A percentile compares a stretch with the other conserved stretches of the same genome.
Conservation (phyloP, 1,284 basidiomycete genomes). For the Caloboletus inedulis region DNA sequence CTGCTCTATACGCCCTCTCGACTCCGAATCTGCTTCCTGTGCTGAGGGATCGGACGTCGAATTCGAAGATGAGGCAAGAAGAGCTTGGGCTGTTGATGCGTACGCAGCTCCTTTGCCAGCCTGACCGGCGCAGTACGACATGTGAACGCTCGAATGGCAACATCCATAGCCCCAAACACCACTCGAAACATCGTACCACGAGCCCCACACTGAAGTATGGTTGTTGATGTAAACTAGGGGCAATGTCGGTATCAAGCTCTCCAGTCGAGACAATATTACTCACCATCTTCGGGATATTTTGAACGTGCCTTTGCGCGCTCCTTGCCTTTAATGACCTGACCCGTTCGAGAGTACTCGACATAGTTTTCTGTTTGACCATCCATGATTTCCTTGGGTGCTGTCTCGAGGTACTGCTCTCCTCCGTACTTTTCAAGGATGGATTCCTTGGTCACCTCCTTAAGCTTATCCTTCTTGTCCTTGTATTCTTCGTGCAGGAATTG, state of each 20-base stretch:
- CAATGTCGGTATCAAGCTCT: conserved; percentile 5
- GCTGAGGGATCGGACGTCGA: conserved; percentile 24
- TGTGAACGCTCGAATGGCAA: conserved; percentile 84
- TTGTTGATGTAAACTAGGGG: conserved; percentile 84
- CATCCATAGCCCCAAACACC: conserved; percentile 92
- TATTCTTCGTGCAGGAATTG: conserved; percentile 90
- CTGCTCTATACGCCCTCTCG: conserved; percentile 50
- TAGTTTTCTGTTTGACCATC: conserved; percentile 97
- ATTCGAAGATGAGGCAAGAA: conserved; percentile 49
- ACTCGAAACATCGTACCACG: conserved; percentile 77
- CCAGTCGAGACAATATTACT: conserved; percentile 22
- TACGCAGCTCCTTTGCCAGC: conserved; percentile 81
- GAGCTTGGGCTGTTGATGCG: conserved; percentile 65
- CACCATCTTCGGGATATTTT: conserved; percentile 95
- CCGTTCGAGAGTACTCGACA: conserved; percentile 93
- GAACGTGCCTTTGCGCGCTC: conserved; percentile 82
- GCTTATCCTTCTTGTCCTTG: conserved; percentile 86
- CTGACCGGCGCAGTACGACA: conserved; percentile 91
- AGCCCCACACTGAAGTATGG: conserved; percentile 94
- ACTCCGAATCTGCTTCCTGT: conserved; percentile 33
- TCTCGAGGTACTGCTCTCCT: conserved; percentile 90
- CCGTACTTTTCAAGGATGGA: conserved; percentile 91
- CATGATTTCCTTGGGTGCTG: conserved; percentile 83
- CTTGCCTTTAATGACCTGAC: conserved; percentile 89
- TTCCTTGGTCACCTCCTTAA: conserved; percentile 84